These are phyloP conservation scores for Lanmaoa rubissima DNA, from an alignment of 768 basidiomycete species.

Conservation along the genomic window DNA sequence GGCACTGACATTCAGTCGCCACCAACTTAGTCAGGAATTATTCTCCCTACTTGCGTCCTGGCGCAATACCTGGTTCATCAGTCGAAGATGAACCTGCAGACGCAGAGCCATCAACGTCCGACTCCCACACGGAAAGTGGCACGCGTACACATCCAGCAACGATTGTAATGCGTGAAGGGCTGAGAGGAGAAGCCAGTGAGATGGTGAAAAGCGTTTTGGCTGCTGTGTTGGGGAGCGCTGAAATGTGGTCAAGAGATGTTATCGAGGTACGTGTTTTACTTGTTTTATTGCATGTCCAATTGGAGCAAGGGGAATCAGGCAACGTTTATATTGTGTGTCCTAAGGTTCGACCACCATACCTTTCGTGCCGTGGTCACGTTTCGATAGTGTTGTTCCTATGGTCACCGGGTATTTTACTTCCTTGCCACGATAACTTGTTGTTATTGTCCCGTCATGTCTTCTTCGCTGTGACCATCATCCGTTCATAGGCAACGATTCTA, in stretches of 20 bases:
- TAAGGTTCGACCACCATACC: constrained; percentile 32
- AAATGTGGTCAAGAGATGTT: constrained; percentile 65
- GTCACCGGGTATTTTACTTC: constrained; percentile 46
- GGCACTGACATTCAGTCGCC: constrained; percentile 79
- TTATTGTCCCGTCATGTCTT: neutral
- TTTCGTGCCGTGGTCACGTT: neutral
- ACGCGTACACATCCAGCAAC: constrained; percentile 63
- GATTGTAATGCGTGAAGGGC: constrained; percentile 60
- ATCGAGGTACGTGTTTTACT: constrained; percentile 23
- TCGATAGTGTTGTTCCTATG: constrained; percentile 30
- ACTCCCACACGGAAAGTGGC: constrained; percentile 44
- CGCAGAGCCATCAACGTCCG: neutral
- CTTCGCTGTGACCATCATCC: neutral
- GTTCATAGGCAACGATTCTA: constrained; percentile 15
- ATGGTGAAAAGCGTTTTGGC: constrained; percentile 65
- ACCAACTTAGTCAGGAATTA: constrained; percentile 91
- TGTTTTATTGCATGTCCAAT: constrained; percentile 5
- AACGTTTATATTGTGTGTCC: constrained; percentile 51
- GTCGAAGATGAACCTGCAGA: constrained; percentile 5
- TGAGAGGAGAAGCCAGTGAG: constrained; percentile 63
- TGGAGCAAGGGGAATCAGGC: neutral
- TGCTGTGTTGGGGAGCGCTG: constrained; percentile 24
- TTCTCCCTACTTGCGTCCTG: constrained; percentile 69
- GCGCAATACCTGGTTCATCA: constrained; percentile 16
- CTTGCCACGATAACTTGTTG: neutral